phyloP scores from a whole-genome alignment of 2,329 filamentous ascomycete species.

The Neofusicoccum cordaticola region DNA sequence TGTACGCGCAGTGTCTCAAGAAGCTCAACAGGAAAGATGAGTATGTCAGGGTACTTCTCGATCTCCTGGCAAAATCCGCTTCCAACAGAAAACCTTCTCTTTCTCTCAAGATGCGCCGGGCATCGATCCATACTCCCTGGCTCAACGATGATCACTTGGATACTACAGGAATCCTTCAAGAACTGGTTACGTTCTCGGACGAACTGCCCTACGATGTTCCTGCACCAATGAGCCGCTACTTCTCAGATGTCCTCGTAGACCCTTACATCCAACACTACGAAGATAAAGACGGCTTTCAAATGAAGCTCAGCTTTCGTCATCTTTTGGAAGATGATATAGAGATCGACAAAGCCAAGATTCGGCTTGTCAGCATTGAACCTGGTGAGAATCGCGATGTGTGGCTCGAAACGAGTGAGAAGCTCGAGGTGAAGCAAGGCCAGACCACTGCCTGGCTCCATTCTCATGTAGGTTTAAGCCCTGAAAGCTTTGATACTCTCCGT shows the following conservation, averaged over 20 bases:
- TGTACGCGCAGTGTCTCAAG: slow-evolving; percentile 81
- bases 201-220: slow-evolving; percentile 60
- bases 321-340: slow-evolving; percentile 68
- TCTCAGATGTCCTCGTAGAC: slow-evolving; percentile 66
- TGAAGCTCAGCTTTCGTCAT: slow-evolving; percentile 67
- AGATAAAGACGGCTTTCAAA: slow-evolving; percentile 69
- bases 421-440: slow-evolving; percentile 55
- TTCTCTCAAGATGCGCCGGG: slow-evolving; percentile 20
- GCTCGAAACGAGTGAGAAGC: slow-evolving; percentile 51
- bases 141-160: slow-evolving; percentile 39
- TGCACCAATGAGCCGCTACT: slow-evolving; percentile 70
- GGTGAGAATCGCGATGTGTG: slow-evolving; percentile 65
- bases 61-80: slow-evolving; percentile 67
- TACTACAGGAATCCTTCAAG: slow-evolving; percentile 35
- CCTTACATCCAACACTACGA: slow-evolving; percentile 67
- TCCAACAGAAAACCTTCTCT: slow-evolving; percentile 29
- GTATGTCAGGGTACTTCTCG: slow-evolving; percentile 72
- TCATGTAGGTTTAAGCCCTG: slow-evolving; percentile 36
- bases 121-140: slow-evolving; percentile 24
- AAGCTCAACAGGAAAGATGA: slow-evolving; percentile 74
- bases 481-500: slow-evolving; percentile 1
- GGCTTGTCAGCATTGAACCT: slow-evolving; percentile 55
- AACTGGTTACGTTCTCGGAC: slow-evolving; percentile 49
- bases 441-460: slow-evolving; percentile 53
- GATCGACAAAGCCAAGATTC: slow-evolving; percentile 63